Percentiles rank a stretch among this genome's conserved stretches.
Evolutionary conservation across 805 yeast species (phyloP).

Genomic region (Yarrowia sp.): DNA sequence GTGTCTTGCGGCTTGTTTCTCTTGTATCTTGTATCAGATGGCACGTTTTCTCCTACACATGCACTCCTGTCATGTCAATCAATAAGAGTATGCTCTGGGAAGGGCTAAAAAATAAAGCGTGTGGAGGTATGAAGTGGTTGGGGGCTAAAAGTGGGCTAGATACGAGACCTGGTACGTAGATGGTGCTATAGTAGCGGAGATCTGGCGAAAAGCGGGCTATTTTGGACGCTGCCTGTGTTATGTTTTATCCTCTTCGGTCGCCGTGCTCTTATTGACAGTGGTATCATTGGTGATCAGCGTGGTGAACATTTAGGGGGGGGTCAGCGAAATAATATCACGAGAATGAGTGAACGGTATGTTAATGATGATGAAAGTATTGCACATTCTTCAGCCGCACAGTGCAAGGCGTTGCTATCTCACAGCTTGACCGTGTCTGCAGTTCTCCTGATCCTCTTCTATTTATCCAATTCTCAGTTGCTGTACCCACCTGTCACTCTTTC

Average conservation of each 20-base stretch:
- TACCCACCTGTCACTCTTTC: neutral
- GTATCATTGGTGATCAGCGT: neutral
- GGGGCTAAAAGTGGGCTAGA: neutral
- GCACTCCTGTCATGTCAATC: slow-evolving; percentile 13
- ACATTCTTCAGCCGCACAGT: slow-evolving; percentile 8
- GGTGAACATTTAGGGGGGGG: slow-evolving; percentile 2
- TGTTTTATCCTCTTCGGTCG: no score
- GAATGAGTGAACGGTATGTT: no score
- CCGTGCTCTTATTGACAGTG: no score
- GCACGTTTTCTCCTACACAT: neutral
- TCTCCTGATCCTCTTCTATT: no score
- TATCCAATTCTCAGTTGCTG: no score
- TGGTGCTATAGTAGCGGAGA: neutral
- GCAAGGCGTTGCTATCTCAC: neutral
- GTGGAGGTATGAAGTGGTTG: neutral
- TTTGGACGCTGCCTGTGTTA: no score
- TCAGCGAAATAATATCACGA: no score
- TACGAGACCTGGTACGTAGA: neutral
- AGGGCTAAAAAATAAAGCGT: slow-evolving; percentile 14
- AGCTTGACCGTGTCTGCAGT: no score
- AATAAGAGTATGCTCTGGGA: neutral
- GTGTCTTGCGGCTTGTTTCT: no score
- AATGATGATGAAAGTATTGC: no score
- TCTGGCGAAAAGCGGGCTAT: no score
- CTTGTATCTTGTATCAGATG: no score